These are phyloP conservation scores for Boletus coccyginus DNA, from an alignment of 768 basidiomycete species.

Conservation along the genomic window DNA sequence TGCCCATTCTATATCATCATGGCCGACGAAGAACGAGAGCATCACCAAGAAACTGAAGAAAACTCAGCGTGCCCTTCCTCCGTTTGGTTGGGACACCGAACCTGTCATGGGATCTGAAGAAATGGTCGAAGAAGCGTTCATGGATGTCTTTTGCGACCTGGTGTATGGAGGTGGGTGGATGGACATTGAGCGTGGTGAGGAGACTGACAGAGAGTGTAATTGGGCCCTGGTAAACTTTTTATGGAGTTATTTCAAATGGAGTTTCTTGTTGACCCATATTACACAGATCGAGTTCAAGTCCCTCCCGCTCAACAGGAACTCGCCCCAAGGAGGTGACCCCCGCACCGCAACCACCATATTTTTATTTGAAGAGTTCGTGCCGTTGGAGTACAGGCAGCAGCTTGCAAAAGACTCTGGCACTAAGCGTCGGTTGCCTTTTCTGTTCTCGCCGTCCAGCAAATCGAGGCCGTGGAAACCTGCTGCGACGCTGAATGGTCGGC, in stretches of 20 bases:
- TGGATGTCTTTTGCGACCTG: slow-evolving; percentile 83
- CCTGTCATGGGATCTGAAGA: slow-evolving; percentile 76
- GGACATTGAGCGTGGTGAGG: slow-evolving; percentile 71
- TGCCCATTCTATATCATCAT: slow-evolving; percentile 57
- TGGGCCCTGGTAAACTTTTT: slow-evolving; percentile 77
- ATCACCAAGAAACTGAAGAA: slow-evolving; percentile 81
- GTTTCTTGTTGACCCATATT: slow-evolving; percentile 2
- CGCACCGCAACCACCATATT: slow-evolving; percentile 71
- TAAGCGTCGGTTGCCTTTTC: slow-evolving; percentile 64
- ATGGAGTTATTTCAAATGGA: neutral
- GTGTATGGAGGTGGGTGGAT: slow-evolving; percentile 85
- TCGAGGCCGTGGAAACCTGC: slow-evolving; percentile 73
- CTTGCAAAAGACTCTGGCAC: slow-evolving; percentile 53
- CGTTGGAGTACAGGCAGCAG: slow-evolving; percentile 79
- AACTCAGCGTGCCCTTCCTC: slow-evolving; percentile 63
- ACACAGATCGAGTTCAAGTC: slow-evolving; percentile 88
- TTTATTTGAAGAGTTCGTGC: slow-evolving; percentile 93
- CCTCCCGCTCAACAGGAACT: slow-evolving; percentile 42
- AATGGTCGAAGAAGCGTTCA: slow-evolving; percentile 85
- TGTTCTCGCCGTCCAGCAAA: slow-evolving; percentile 53
- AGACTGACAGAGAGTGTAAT: slow-evolving; percentile 78
- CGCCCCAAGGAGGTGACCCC: slow-evolving; percentile 47
- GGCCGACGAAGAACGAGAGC: slow-evolving; percentile 74
- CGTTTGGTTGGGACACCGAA: slow-evolving; percentile 92
- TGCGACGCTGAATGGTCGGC: slow-evolving; percentile 76